Evolutionary conservation across 176 grass and related monocot species (phyloP), one percentile per base, ranked within the genome.

Genomic region (Pontederia crassipes): DNA sequence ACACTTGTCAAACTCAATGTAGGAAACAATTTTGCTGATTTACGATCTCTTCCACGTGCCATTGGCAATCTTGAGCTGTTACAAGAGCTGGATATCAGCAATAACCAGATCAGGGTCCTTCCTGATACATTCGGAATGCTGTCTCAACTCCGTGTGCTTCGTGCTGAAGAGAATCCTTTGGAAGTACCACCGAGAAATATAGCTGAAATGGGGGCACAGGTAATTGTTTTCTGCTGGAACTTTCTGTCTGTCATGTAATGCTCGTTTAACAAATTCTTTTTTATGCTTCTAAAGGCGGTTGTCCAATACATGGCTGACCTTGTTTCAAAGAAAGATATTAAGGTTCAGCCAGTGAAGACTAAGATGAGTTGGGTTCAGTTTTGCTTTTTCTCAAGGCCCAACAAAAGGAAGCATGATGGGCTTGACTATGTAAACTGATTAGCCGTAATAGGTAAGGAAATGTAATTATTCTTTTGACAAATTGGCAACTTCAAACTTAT

Each of bases 41-140:
- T 98, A 73, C 86, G 68, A 49, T 40, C 72, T 47, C 74, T 98
- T 8, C 93, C 93, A 63, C 74, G 65, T 70, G 91, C 93, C 52
- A 88, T 98, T 62, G 93, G 87, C 45, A 82, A 98, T 79, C 84
- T 98, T 72, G 93, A 98, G 65, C 83, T 98, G 74, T 78, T 98
- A 47, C 87, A 98, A 72, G 93, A 98, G 71, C 58, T 98, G 64
- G 87, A 98, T 63, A 88, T 98, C 52, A 98, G 93, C 62, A 92
- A 78, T 68, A 90, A 98, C 80, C 93, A 98, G 93, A 88, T 98
- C 73, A 75, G 72, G 18, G 67, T 86, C 65, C 48, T 98, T 64
- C 93, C 87, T 49, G 84, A 98, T 63, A 85, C 93, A 10, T 92
- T 98, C 58, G 62, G 77, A 28, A 55, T 81, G 58, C 70, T 98